Evolutionary conservation across 2,329 filamentous ascomycete genomes (phyloP), one percentile per base, ranked within the genome.

Genomic region (Colletotrichum sp.): DNA sequence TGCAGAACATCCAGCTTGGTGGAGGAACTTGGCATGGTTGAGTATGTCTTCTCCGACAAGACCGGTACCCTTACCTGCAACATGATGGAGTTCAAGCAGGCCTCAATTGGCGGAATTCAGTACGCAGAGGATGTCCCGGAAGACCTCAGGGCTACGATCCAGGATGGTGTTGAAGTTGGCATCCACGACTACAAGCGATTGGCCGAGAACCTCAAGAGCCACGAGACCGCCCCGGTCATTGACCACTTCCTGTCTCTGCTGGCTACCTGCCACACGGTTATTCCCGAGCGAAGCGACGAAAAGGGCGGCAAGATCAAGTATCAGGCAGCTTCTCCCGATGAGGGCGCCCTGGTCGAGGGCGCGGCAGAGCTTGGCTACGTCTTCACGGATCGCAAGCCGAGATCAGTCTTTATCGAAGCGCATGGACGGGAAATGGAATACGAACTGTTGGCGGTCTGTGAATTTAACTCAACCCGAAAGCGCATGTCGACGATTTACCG

Each of bases 1-100:
- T 99, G 97, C 85, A 92, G 97, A 80, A 99, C 97, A 1, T 99
- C 96, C 3, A 98, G 96, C 79, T 88, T 99, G 82, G 97, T 99
- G 13, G 97, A 99, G 86, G 98, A 99, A 82, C 87, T 99, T 60
- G 97, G 97, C 71, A 98, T 99, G 90, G 98, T 99, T 60, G 97
- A 99, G 82, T 99, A 98, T 82, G 97, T 99, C 78, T 99, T 99
- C 84, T 98, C 96, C 0, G 96, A 99, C 88, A 99, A 99, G 88
- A 99, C 96, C 2, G 96, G 96, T 59, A 99, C 96, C 6, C 88
- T 99, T 81, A 99, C 96, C n/a, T 98, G 96, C 86, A 99, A 99
- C 83, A 93, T 95, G 90, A 99, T 99, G 97, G 96, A 99, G 84
- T 99, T 99, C 85, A 96, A 96, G 83, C 96, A 99, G 85, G 98